phyloP scores from a whole-genome alignment of 108 stramenopile genomes.

The Nitzschia palea region DNA sequence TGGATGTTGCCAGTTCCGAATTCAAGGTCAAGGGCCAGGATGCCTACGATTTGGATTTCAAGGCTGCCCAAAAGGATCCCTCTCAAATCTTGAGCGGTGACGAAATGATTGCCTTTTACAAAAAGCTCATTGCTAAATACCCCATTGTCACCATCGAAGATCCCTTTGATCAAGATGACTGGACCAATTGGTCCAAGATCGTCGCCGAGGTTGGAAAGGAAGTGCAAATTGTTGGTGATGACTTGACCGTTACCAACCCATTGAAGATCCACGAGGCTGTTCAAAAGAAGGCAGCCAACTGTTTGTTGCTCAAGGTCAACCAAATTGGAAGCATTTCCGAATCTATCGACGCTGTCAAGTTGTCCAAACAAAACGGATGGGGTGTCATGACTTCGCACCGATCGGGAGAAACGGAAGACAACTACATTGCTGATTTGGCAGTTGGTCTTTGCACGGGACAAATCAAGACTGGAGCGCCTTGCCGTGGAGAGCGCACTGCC shows the following conservation, averaged over 20 bases:
- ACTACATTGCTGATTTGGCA: slow-evolving; percentile 99
- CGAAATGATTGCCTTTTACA: slow-evolving; percentile 95
- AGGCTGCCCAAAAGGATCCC: slow-evolving; percentile 84
- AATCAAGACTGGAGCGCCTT: slow-evolving; percentile 99
- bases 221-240: slow-evolving; percentile 99
- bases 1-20: slow-evolving; percentile 99
- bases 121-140: slow-evolving; percentile 86
- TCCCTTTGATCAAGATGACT: slow-evolving; percentile 99
- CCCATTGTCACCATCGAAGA: slow-evolving; percentile 99
- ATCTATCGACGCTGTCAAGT: slow-evolving; percentile 97
- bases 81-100: slow-evolving; percentile 85
- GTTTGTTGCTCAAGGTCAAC: slow-evolving; percentile 99
- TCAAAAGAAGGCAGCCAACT: slow-evolving; percentile 91
- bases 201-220: slow-evolving; percentile 80
- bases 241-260: slow-evolving; percentile 99
- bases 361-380: slow-evolving; percentile 99
- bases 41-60: slow-evolving; percentile 98
- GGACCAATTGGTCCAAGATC: slow-evolving; percentile 96
- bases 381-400: slow-evolving; percentile 99
- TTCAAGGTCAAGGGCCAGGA: slow-evolving; percentile 94
- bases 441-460: slow-evolving; percentile 99
- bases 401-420: slow-evolving; percentile 98
- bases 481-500: slow-evolving; percentile 97
- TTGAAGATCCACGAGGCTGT: slow-evolving; percentile 93
- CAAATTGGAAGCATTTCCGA: slow-evolving; percentile 99